Percentiles rank a stretch among this genome's conserved stretches.
These are phyloP conservation scores for Cyberlindnera subsufficiens DNA, from an alignment of 805 yeast genomes.

Conservation along the genomic window DNA sequence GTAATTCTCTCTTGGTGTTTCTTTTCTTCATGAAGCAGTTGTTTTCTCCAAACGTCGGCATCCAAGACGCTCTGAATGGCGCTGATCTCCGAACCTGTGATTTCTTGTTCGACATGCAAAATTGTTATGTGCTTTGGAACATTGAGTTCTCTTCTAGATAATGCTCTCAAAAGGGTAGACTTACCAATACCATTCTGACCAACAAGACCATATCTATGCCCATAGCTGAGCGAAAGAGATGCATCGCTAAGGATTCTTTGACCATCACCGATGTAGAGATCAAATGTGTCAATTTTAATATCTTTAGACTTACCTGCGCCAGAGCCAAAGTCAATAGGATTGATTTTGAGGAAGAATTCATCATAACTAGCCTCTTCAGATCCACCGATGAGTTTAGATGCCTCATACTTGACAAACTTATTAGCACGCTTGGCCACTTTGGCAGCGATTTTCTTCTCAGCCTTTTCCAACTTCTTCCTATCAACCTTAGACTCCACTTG, in stretches of 20 bases:
- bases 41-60: constrained; percentile 99
- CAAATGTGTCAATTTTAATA: constrained; percentile 88
- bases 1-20: constrained; percentile 67
- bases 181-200: constrained; percentile 99
- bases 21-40: constrained; percentile 68
- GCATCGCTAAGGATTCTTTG: constrained; percentile 88
- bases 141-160: constrained; percentile 88
- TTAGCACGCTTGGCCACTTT: constrained; percentile 87
- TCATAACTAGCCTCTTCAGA: constrained; percentile 75
- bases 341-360: constrained; percentile 89
- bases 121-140: constrained; percentile 95
- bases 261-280: constrained; percentile 93
- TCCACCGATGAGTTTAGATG: constrained; percentile 79
- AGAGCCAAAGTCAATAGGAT: constrained; percentile 86
- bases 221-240: constrained; percentile 78
- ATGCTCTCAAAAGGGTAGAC: constrained; percentile 85
- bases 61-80: constrained; percentile 96
- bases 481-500: constrained; percentile 92
- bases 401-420: constrained; percentile 83
- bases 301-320: constrained; percentile 98
- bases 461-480: constrained; percentile 93
- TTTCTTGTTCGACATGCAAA: constrained; percentile 96
- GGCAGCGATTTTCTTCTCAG: constrained; percentile 94
- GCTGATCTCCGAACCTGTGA: constrained; percentile 84
- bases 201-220: constrained; percentile 93